Percentiles rank a stretch among this genome's conserved stretches.
These are phyloP conservation scores for Hydnomerulius pinastri DNA, from an alignment of 768 basidiomycete species.

Conservation along the genomic window DNA sequence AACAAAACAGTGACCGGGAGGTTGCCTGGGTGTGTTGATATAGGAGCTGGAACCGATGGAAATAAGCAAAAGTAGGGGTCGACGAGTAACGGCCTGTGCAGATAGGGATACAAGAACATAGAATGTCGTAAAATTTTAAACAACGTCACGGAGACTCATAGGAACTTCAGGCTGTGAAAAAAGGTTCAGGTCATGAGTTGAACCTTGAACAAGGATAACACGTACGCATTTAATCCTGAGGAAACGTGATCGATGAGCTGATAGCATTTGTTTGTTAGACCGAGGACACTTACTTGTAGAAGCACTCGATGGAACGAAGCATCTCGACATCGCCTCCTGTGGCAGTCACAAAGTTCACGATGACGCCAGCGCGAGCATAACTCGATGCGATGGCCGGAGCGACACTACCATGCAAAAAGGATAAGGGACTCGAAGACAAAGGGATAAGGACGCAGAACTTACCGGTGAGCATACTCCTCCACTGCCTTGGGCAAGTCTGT, in stretches of 20 bases:
- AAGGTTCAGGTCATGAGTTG: slow-evolving; percentile 20
- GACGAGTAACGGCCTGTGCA: slow-evolving; percentile 43
- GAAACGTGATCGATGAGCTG: slow-evolving; percentile 17
- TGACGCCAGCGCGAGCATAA: slow-evolving; percentile 85
- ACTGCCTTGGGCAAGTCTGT: slow-evolving; percentile 90
- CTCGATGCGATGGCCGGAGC: slow-evolving; percentile 83
- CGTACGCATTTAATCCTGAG: slow-evolving; percentile 87
- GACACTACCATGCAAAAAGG: slow-evolving; percentile 50
- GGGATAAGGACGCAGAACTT: slow-evolving; percentile 14
- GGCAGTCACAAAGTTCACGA: slow-evolving; percentile 96
- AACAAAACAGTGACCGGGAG: slow-evolving; percentile 38
- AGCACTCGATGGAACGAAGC: slow-evolving; percentile 97
- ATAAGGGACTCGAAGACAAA: slow-evolving; percentile 6
- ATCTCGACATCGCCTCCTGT: slow-evolving; percentile 98
- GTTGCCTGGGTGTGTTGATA: slow-evolving; percentile 49
- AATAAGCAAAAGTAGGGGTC: slow-evolving; percentile 36
- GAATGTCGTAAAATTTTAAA: slow-evolving; percentile 57
- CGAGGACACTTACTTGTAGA: slow-evolving; percentile 74
- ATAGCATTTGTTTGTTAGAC: background rate
- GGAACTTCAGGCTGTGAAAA: slow-evolving; percentile 81
- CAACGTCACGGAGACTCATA: slow-evolving; percentile 85
- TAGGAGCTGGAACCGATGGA: slow-evolving; percentile 49
- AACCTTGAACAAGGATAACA: slow-evolving; percentile 8
- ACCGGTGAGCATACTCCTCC: slow-evolving; percentile 97
- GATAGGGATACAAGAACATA: slow-evolving; percentile 82